phyloP scores from a whole-genome alignment of 768 basidiomycete species.

The Leucosporidium scottii region DNA sequence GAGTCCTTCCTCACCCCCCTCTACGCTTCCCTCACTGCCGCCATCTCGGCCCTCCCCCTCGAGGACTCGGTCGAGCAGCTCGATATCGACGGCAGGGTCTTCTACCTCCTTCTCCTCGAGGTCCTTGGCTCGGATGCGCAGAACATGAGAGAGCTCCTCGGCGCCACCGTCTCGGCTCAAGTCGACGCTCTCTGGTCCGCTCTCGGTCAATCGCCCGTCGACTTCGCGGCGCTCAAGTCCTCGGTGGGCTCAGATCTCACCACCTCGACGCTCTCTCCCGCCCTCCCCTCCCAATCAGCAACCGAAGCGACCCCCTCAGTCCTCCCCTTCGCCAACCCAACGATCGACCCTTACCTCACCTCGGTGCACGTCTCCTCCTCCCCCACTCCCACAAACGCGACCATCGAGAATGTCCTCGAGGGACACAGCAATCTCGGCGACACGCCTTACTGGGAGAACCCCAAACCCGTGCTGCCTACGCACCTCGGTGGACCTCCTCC shows the following conservation, averaged over 20 bases:
- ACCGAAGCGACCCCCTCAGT: constrained; percentile 31
- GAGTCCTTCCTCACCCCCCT: constrained; percentile 38
- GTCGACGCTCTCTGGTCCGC: constrained; percentile 33
- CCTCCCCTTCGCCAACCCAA: constrained; percentile 45
- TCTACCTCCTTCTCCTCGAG: constrained; percentile 46
- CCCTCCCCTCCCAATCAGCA: constrained; percentile 33
- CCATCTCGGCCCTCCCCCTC: constrained; percentile 46
- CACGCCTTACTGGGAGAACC: constrained; percentile 21
- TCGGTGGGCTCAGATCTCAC: background rate
- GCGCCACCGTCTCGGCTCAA: constrained; percentile 34
- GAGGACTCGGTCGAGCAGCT: constrained; percentile 14
- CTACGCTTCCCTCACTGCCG: constrained; percentile 46
- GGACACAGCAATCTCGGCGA: constrained; percentile 19
- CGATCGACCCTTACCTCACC: constrained; percentile 39
- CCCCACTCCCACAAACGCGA: constrained; percentile 23
- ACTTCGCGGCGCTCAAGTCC: constrained; percentile 40
- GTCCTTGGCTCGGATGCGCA: constrained; percentile 38
- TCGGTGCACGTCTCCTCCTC: constrained; percentile 40
- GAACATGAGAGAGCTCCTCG: constrained; percentile 38
- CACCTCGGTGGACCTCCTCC: constrained; percentile 51
- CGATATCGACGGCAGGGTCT: constrained; percentile 52
- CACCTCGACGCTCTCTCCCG: background rate
- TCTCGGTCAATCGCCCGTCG: constrained; percentile 25
- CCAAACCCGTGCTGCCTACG: constrained; percentile 45
- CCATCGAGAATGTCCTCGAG: constrained; percentile 20